Evolutionary conservation across 352 stramenopile species (phyloP).

Genomic region (Phytopythium oedochilum): DNA sequence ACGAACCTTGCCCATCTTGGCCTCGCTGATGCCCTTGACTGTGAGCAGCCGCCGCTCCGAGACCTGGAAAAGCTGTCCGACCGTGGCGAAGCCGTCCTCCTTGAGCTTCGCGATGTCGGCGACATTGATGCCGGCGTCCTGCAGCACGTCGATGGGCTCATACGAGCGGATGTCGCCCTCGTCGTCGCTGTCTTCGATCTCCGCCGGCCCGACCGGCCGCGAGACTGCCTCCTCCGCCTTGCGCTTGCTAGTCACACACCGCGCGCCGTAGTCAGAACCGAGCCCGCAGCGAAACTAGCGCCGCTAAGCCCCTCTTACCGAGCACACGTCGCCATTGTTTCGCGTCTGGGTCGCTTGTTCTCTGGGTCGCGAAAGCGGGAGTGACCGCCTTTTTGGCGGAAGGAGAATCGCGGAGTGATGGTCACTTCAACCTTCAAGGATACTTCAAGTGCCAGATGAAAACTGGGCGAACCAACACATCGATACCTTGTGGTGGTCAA

Average conservation of each 20-base stretch:
- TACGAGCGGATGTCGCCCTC: slow-evolving; percentile 57
- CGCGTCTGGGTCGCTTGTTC: neutral
- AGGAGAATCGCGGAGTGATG: neutral
- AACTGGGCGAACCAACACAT: too few relatives aligned
- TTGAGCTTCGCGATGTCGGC: slow-evolving; percentile 78
- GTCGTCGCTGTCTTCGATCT: slow-evolving; percentile 45
- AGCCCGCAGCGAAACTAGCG: neutral
- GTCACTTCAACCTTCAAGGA: neutral
- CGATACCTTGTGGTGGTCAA: neutral
- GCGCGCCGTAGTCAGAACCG: neutral
- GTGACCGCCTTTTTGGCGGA: neutral
- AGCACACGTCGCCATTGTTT: neutral
- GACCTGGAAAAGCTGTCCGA: slow-evolving; percentile 79
- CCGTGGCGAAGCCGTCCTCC: slow-evolving; percentile 72
- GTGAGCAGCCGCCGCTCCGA: slow-evolving; percentile 56
- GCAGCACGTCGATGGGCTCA: slow-evolving; percentile 67
- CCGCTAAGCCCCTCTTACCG: neutral
- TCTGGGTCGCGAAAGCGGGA: neutral
- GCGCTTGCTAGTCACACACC: slow-evolving; percentile 11
- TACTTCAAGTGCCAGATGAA: neutral
- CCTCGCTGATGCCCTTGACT: slow-evolving; percentile 88
- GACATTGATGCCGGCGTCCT: slow-evolving; percentile 71
- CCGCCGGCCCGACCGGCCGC: slow-evolving; percentile 18
- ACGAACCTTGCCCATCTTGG: slow-evolving; percentile 79
- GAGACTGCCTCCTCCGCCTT: slow-evolving; percentile 14